Evolutionary conservation across 2,329 filamentous ascomycete genomes (phyloP), one percentile per base, ranked within the genome.

Genomic region (Hypomyces perniciosus): DNA sequence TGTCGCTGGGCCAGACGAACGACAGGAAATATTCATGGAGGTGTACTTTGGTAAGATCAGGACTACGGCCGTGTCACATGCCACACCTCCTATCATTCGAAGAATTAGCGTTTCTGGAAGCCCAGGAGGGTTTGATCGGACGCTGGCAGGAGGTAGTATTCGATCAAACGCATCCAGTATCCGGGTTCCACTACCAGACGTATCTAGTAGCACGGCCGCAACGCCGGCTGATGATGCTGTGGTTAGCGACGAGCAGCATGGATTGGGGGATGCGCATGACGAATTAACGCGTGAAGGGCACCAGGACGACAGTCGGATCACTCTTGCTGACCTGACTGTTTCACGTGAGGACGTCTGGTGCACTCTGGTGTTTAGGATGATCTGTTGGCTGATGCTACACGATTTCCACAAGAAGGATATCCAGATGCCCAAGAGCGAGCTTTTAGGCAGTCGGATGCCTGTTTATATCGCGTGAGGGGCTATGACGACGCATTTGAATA

Each of bases 381-480:
- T 81, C 27, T 80, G 77, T 59, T 81, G 78, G 79, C 62, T 81
- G 47, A 69, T 77, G 64, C 62, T 81, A 54, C 78, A 82, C 57
- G 76, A 81, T 56, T 81, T 81, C 47, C 68, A 79, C 60, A 77
- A 75, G 59, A 68, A 72, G 52, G 79, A 81, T 50, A 67, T 75
- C 8, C 76, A 80, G 61, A 61, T 77, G 3, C 65, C 73, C 41
- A 78, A 79, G 62, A 77, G 75, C 53, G 77, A 80, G 62, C 63
- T 81, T 4, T 57, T 75, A 33, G 78, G 77, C 2, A 81, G 73
- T 55, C 71, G 79, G 4, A 70, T 81, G 68, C 77, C 78, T 0
- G 76, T 81, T 8, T 81, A 77, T 53, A 76, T 81, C 56, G 66
- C 72, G 37, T 68, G 46, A 61, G 39, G 28, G 13, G 10, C 4